Conservation (phyloP, 2,329 filamentous ascomycete genomes). For the Trichoderma aggressivum region DNA sequence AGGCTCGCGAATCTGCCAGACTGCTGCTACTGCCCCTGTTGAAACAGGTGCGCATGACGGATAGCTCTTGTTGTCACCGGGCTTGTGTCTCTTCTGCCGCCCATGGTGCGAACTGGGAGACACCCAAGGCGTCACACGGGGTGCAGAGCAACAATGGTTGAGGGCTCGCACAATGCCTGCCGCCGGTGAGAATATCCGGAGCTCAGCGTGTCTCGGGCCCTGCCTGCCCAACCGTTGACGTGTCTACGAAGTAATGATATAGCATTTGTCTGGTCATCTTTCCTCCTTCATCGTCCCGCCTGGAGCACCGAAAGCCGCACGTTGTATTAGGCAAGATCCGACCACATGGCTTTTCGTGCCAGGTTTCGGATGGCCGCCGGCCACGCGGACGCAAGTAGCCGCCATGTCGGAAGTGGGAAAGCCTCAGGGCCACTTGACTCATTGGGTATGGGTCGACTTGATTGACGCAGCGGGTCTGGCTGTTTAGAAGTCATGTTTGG, state of each 20-base stretch:
- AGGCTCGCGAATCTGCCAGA: conserved; percentile 15
- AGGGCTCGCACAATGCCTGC: background rate
- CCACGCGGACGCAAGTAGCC: conserved; percentile 21
- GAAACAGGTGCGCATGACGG: background rate
- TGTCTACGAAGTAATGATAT: background rate
- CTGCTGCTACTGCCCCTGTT: background rate
- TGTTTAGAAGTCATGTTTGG: conserved; percentile 4
- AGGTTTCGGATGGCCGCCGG: conserved; percentile 21
- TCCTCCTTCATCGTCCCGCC: background rate
- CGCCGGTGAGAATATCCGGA: background rate
- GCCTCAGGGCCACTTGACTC: conserved; percentile 19
- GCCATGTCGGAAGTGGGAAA: conserved; percentile 22
- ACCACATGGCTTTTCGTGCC: conserved; percentile 20
- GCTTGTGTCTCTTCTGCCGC: background rate
- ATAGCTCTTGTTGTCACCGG: conserved; percentile 1
- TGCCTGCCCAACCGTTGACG: background rate
- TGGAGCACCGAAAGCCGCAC: background rate
- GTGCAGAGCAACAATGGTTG: background rate
- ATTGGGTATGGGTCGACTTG: conserved; percentile 9
- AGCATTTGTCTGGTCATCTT: background rate
- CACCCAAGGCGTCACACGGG: background rate
- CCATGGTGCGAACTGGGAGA: background rate
- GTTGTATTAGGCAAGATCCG: conserved; percentile 21
- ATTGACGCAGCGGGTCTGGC: conserved; percentile 13
- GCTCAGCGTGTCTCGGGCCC: background rate